These are phyloP conservation scores for Fusarium sp. DNA, from an alignment of 2,329 filamentous ascomycete genomes.

Conservation along the genomic window DNA sequence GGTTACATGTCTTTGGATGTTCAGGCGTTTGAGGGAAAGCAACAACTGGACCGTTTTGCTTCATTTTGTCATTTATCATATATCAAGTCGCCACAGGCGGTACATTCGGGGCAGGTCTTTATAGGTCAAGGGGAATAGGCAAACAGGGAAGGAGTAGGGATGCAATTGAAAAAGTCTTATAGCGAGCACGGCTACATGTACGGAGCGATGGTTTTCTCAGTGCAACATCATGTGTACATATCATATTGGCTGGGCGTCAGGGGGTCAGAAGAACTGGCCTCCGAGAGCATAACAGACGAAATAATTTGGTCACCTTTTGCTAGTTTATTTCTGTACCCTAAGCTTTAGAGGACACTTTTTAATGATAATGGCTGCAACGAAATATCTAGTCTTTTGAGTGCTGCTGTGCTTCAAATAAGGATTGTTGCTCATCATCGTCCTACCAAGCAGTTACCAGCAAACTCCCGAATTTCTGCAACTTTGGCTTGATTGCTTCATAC, in stretches of 20 bases:
- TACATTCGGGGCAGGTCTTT: slow-evolving; percentile 12
- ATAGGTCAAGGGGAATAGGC: slow-evolving; percentile 3
- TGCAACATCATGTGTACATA: slow-evolving; percentile 38
- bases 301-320: too few species aligned
- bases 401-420: background rate
- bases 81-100: slow-evolving; percentile 14
- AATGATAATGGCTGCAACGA: slow-evolving; percentile 35
- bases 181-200: slow-evolving; percentile 21
- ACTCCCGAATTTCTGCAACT: slow-evolving; percentile 30
- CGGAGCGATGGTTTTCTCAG: slow-evolving; percentile 30
- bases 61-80: slow-evolving; percentile 18
- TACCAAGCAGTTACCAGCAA: slow-evolving; percentile 30
- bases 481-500: slow-evolving; percentile 42
- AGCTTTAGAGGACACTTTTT: background rate
- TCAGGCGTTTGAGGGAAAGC: slow-evolving; percentile 40
- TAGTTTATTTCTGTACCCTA: too few species aligned
- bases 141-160: slow-evolving; percentile 25
- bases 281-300: too few species aligned
- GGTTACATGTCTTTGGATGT: slow-evolving; percentile 26
- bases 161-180: slow-evolving; percentile 20
- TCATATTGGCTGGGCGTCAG: slow-evolving; percentile 28
- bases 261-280: too few species aligned
- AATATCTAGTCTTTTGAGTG: background rate
- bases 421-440: background rate
- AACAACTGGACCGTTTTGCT: slow-evolving; percentile 26